Percentiles rank a stretch among this genome's conserved stretches.
These are phyloP conservation scores for Sambucus nigra DNA, from an alignment of 129 eudicot species.

Conservation along the genomic window DNA sequence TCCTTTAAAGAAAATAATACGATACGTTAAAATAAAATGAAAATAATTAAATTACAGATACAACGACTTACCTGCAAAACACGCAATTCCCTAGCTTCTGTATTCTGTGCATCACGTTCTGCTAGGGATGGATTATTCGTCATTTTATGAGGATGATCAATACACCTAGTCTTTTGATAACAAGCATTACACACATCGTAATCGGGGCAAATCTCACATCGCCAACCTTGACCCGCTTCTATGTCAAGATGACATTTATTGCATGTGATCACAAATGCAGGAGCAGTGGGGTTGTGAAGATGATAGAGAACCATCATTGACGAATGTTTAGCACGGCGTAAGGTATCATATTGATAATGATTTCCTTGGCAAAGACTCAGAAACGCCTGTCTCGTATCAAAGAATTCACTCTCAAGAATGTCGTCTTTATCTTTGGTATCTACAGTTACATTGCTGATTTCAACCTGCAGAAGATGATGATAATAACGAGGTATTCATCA, in stretches of 20 bases:
- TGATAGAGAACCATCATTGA: slow-evolving; percentile 96
- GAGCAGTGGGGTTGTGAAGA: slow-evolving; percentile 94
- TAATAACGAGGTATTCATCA: background rate
- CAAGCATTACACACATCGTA: slow-evolving; percentile 80
- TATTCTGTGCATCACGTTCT: slow-evolving; percentile 82
- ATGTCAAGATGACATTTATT: slow-evolving; percentile 64
- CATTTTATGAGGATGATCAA: slow-evolving; percentile 87
- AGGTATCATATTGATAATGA: slow-evolving; percentile 88
- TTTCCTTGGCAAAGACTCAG: slow-evolving; percentile 93
- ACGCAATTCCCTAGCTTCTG: slow-evolving; percentile 80
- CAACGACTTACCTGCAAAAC: slow-evolving; percentile 51
- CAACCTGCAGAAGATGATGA: slow-evolving; percentile 37
- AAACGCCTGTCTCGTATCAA: slow-evolving; percentile 84
- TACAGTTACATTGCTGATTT: slow-evolving; percentile 44
- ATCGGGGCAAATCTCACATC: slow-evolving; percentile 87
- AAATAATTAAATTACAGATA: background rate
- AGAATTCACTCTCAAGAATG: slow-evolving; percentile 83
- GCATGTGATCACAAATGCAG: slow-evolving; percentile 81
- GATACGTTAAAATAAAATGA: background rate
- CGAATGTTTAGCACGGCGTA: slow-evolving; percentile 95
- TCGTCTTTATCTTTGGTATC: slow-evolving; percentile 87
- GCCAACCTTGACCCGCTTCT: slow-evolving; percentile 98
- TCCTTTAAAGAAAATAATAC: background rate
- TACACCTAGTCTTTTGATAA: slow-evolving; percentile 59
- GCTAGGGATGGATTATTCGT: slow-evolving; percentile 67